Conservation (phyloP, 176 grass and related monocot genomes). For the Stipa capillata region DNA sequence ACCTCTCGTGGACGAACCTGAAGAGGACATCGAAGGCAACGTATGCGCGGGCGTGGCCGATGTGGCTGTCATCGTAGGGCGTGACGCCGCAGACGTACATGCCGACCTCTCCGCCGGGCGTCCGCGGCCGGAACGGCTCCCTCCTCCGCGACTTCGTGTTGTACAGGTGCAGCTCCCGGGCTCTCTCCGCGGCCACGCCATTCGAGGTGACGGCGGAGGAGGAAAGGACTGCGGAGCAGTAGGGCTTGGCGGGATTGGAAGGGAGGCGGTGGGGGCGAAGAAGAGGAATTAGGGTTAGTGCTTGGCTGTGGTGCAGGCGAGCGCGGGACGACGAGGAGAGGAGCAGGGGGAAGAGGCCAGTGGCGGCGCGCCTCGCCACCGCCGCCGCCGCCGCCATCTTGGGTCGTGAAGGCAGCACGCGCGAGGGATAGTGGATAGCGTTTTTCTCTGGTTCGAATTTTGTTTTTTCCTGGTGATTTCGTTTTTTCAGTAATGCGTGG, state of each 20-base stretch:
- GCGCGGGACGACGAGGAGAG: neutral
- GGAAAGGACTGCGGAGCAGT: neutral
- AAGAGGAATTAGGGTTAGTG: neutral
- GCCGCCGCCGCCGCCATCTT: constrained; percentile 18
- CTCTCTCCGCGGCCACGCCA: neutral
- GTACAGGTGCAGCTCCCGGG: constrained; percentile 50
- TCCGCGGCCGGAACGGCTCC: constrained; percentile 46
- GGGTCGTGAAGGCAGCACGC: neutral
- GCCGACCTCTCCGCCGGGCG: constrained; percentile 27
- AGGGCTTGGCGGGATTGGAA: neutral
- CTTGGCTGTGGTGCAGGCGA: neutral
- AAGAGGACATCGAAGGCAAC: constrained; percentile 61
- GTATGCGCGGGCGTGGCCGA: constrained; percentile 67
- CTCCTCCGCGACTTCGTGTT: constrained; percentile 62
- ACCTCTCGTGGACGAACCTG: too few relatives aligned
- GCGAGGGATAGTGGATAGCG: constrained; percentile 9
- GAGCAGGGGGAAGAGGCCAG: constrained; percentile 25
- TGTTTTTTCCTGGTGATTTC: too few relatives aligned
- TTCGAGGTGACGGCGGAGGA: neutral
- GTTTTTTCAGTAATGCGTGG: too few relatives aligned
- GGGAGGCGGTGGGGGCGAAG: neutral
- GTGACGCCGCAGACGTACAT: constrained; percentile 77
- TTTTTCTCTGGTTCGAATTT: too few relatives aligned
- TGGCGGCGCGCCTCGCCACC: constrained; percentile 33
- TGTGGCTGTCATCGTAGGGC: constrained; percentile 67